Base-by-base conservation (phyloP, 1,284 basidiomycete genomes). In the Leccinum fallax region DNA sequence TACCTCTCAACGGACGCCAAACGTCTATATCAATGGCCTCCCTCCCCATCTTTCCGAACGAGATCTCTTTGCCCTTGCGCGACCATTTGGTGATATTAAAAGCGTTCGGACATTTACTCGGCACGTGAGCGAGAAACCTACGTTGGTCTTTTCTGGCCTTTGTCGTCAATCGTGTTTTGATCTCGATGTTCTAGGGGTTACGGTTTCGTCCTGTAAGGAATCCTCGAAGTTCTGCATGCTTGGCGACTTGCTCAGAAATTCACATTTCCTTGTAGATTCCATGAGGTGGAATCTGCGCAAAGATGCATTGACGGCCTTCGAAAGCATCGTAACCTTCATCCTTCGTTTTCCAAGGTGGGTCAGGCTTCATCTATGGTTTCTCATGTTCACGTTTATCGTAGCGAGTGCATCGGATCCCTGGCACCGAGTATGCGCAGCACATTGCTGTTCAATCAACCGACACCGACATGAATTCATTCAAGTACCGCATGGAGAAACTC, bases 381-480 rank as follows among this genome's bases (percentile, higher is more conserved):
- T 46, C 28, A 48, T 51, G 55, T 21, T 53, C 58, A 68, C 60
- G 7, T 57, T 32, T 30, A 9, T 48, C 13, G 21, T 63, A 90
- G 87, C 87, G 89, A 83, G 80, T 88, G 15, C 90, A 91, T 74
- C 89, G 90, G 72, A 91, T 92, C 46, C 89, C 89, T 8, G 89
- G 89, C 9, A 89, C 88, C 2, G 72, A 79, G 26, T 88, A 87
- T 66, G 77, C 75, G 68, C 62, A 76, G 26, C 64, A 76, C 5
- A 65, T 53, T 26, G 49, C 64, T 51, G 61, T 62, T 46, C 65
- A 72, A 40, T 62, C 63, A 8, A 56, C 46, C 40, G 65, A 73
- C 24, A 71, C 69, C 15, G 78, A 78, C 4, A 80, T 79, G 34
- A 80, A 80, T 57, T 79, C 82, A 4, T 90, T 90, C 82, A 90